Evolutionary conservation across 331 rosid species (phyloP).

Genomic region (Quercus tomentella): DNA sequence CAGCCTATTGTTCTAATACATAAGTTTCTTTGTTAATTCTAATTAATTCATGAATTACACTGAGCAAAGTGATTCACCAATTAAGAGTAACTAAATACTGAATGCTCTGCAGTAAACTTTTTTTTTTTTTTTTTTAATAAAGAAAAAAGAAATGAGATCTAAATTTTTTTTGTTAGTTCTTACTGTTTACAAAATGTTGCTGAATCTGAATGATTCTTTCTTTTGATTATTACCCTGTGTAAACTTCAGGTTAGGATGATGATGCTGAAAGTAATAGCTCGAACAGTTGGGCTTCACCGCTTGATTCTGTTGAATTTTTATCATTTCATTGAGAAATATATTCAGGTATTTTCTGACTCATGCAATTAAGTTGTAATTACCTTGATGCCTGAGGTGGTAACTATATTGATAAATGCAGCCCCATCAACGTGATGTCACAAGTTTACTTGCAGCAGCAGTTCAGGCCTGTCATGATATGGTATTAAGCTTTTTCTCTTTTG

Average conservation of each 20-base stretch:
- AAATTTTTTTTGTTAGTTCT: not conserved
- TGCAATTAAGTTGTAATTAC: constrained; percentile 12
- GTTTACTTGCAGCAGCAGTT: constrained; percentile 82
- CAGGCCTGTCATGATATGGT: constrained; percentile 98
- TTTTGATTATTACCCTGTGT: constrained; percentile 18
- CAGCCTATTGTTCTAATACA: no score
- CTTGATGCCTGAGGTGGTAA: constrained; percentile 21
- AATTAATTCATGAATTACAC: not conserved
- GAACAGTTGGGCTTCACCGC: constrained; percentile 81
- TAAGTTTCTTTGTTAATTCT: not conserved
- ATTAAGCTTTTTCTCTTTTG: constrained; percentile 16
- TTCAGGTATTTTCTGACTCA: constrained; percentile 50
- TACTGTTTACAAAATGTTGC: not conserved
- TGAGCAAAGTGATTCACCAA: no score
- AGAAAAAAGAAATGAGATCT: not conserved
- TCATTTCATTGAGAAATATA: constrained; percentile 64
- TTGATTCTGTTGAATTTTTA: constrained; percentile 66
- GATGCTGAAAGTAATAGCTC: constrained; percentile 83
- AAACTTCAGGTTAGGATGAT: constrained; percentile 75
- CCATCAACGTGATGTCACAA: constrained; percentile 73
- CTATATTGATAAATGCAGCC: constrained; percentile 49
- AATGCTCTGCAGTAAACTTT: not conserved
- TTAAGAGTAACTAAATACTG: not conserved
- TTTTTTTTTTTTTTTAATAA: no score
- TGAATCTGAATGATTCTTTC: not conserved